Base-by-base conservation (phyloP, 495 filamentous ascomycete genomes). In the Trypethelium eluteriae region DNA sequence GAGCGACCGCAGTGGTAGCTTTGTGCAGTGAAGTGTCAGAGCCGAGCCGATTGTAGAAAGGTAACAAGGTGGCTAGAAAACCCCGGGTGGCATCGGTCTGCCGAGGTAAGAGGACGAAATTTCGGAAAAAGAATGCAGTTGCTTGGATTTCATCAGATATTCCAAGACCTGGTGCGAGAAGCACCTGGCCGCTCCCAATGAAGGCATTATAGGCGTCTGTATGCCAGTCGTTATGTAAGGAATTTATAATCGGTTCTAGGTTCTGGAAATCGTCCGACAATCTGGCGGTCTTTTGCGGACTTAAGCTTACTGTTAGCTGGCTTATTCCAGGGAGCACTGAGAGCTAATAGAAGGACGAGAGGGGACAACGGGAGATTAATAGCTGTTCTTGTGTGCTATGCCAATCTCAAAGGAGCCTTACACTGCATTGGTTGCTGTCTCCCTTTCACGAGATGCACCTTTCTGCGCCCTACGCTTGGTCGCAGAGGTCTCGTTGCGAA, bases 41-140 rank as follows among this genome's bases (percentile, higher is more conserved):
- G 11, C 44, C 38, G 2, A 67, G 62, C n/a, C 65, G 39, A 36
- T 70, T 73, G 67, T 74, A 75, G 9, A 74, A 61, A 39, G 72
- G 72, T 7, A 72, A 64, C 35, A 76, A 64, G 14, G 71, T 62
- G 53, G 74, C 70, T 12, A 76, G 56, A 49, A 66, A 75, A 12
- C 73, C 74, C 47, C 73, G 62, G 63, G 70, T 72, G 47, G 64
- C 71, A 25, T 72, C 73, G 4, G 69, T 50, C 62, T 72, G 65
- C 62, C 67, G 71, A 7, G 73, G 74, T 56, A 75, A 50, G 16
- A 72, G 38, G 50, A 76, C 69, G 50, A 74, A 76, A 47, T 75
- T 74, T 10, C 65, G 49, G 62, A 76, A 73, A 67, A 76, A 76
- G 67, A 76, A 76, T 34, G 69, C 66, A 2, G 69, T 71, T 32